Base-by-base conservation (phyloP, 2,329 filamentous ascomycete genomes). In the Monilinia aucupariae region DNA sequence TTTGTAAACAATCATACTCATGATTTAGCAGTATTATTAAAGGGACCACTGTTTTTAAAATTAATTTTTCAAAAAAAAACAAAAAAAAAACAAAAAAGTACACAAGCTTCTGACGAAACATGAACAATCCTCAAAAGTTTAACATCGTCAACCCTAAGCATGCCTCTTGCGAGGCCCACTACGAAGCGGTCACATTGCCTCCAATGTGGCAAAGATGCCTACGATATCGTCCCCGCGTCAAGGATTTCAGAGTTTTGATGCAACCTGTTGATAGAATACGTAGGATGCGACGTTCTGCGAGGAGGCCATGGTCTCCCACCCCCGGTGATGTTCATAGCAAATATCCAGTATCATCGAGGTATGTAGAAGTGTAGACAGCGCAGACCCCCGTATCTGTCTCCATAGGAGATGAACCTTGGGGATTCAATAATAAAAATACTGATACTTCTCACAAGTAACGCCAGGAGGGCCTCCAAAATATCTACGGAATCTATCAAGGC, bases 141-240 rank as follows among this genome's bases (percentile, higher is more conserved):
- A 56, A 32, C 3, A 56, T 56, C 53, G 10, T 45, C 39, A 56
- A 56, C 7, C 27, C 53, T 25, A 32, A 32, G 15, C 25, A 39
- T 45, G 27, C 20, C 43, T 45, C 39, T 13, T 30, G 20, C 7
- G 20, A 45, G 4, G 9, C 27, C 30, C n/a, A 32, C 45, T 45
- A 56, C n/a, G 39, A 56, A 15, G 22, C 20, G 4, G 39, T 10
- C 5, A 39, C 30, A 7, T 32, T 20, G 7, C 6, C 13, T 17
- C 41, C 53, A 45, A 45, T 56, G 13, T 45, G 27, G 53, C 53
- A 15, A 45, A 56, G 20, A 25, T 45, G 39, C 13, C 53, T 56
- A 56, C 39, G n/a, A 22, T 56, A 56, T 45, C 39, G 53, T 25
- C 53, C 27, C 12, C 27, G 53, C n/a, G 20, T n/a, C 27, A 56